phyloP scores from a whole-genome alignment of 1,284 basidiomycete genomes.

The Stereum hirsutum region DNA sequence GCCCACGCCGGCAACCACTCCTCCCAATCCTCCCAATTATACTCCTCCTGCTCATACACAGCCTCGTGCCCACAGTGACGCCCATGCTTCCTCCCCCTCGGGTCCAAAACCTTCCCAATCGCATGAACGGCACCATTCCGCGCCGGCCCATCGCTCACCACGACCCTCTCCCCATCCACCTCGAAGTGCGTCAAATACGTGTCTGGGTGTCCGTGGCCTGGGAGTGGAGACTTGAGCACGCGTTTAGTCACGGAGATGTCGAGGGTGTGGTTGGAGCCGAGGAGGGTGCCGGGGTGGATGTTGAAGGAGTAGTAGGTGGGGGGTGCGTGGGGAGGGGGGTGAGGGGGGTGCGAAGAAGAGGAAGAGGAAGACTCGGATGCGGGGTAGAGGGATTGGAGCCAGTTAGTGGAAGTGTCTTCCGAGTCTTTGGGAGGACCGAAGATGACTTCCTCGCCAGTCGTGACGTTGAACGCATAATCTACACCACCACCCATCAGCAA shows the following conservation, averaged over 20 bases:
- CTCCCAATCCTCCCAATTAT: conserved; percentile 1
- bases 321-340: neutral
- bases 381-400: neutral
- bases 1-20: neutral
- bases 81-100: neutral
- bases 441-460: neutral
- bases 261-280: neutral
- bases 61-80: neutral
- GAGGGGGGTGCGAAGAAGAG: neutral
- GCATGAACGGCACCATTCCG: neutral
- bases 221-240: neutral
- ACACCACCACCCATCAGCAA: neutral
- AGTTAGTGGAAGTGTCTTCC: neutral
- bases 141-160: neutral
- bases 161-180: neutral
- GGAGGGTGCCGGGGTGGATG: neutral
- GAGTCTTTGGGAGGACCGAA: neutral
- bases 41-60: neutral
- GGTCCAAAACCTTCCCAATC: neutral
- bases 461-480: conserved; percentile 1
- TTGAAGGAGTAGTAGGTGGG: neutral
- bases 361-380: no score
- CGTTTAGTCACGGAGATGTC: neutral
- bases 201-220: neutral
- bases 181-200: neutral